Evolutionary conservation across 2,329 filamentous ascomycete species (phyloP).

Genomic region (Penicillium sp.): DNA sequence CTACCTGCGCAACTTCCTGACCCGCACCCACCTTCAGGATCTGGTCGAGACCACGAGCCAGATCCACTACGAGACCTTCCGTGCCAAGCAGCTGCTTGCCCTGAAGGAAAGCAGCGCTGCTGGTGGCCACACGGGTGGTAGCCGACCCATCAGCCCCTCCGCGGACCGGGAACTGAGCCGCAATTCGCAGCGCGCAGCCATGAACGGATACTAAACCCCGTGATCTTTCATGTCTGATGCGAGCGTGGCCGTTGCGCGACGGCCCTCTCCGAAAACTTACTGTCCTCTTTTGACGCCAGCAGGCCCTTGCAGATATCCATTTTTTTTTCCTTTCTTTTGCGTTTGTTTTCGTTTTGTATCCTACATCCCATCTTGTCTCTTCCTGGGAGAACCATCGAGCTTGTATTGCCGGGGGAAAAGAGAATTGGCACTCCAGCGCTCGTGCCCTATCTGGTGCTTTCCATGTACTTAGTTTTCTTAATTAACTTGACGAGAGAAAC

Average conservation of each 20-base stretch:
- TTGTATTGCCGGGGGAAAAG: conserved; percentile 28
- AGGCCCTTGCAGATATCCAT: conserved; percentile 41
- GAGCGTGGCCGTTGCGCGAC: conserved; percentile 18
- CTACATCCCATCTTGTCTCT: conserved; percentile 15
- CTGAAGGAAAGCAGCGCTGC: conserved; percentile 97
- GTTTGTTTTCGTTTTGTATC: conserved; percentile 23
- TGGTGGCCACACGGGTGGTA: conserved; percentile 64
- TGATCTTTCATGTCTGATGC: conserved; percentile 20
- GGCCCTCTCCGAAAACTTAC: conserved; percentile 24
- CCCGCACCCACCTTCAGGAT: conserved; percentile 96
- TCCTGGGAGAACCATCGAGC: conserved; percentile 13
- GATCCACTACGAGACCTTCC: conserved; percentile 99
- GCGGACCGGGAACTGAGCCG: conserved; percentile 95
- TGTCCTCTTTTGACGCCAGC: conserved; percentile 32
- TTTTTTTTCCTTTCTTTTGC: conserved; percentile 30
- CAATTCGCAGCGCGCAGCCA: conserved; percentile 93
- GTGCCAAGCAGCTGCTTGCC: conserved; percentile 95
- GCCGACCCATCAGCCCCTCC: conserved; percentile 90
- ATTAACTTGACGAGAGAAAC: conserved; percentile 29
- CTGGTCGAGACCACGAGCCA: conserved; percentile 98
- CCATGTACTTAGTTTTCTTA: conserved; percentile 40
- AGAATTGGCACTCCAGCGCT: conserved; percentile 29
- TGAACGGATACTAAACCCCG: conserved; percentile 86
- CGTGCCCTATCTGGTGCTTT: conserved; percentile 25
- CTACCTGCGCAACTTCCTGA: conserved; percentile 96